phyloP scores from a whole-genome alignment of 176 grass and related monocot genomes.

The Oropetium thomaeum region DNA sequence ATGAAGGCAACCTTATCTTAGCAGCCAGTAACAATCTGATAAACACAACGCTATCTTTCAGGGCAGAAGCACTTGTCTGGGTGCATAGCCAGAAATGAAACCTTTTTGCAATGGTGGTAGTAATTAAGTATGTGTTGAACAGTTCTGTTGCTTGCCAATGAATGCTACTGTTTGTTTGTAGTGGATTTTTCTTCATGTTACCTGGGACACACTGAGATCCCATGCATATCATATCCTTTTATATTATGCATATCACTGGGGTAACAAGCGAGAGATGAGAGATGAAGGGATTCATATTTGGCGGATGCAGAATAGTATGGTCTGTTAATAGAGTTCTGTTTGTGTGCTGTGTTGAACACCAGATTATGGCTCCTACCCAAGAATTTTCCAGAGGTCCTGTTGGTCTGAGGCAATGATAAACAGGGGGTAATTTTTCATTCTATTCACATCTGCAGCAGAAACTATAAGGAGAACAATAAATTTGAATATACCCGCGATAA shows the following conservation, averaged over 20 bases:
- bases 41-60: neutral
- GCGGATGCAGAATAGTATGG: too few species aligned
- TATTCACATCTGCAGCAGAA: neutral
- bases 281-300: too few species aligned
- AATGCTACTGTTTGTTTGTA: neutral
- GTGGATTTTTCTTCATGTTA: neutral
- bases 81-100: too few species aligned
- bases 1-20: slow-evolving; percentile 2
- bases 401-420: neutral
- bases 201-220: neutral
- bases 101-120: too few species aligned
- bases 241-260: neutral
- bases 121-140: neutral
- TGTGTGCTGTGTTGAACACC: too few species aligned
- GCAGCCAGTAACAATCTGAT: neutral
- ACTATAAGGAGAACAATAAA: neutral
- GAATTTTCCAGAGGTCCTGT: too few species aligned
- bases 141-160: neutral
- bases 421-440: neutral
- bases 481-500: neutral
- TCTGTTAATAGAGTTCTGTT: too few species aligned
- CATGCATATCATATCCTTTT: neutral
- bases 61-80: too few species aligned
- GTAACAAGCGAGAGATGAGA: too few species aligned
- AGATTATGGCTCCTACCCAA: neutral